Evolutionary conservation across 495 filamentous ascomycete species (phyloP), one percentile per base, ranked within the genome.

Genomic region (Talaromyces nanjingensis): DNA sequence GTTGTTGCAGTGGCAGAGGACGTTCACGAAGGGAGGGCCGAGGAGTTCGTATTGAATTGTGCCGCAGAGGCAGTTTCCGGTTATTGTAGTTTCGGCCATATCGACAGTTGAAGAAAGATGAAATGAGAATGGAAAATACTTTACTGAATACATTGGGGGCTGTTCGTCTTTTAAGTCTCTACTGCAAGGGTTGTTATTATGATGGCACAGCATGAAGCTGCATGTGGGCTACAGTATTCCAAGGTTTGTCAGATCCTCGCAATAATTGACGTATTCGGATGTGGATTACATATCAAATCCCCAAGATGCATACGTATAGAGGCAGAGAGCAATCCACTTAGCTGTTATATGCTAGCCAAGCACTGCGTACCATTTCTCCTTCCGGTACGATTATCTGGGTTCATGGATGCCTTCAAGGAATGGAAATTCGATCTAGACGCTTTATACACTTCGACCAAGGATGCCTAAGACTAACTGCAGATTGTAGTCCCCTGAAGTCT

Each of bases 1-100:
- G 20, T 60, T 66, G 3, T 64, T 60, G 59, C 67, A 69, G 45
- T 69, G 67, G 42, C 67, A 69, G 31, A 69, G 34, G 2, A 66
- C 33, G 14, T 39, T 69, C 16, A 53, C 29, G 0, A 63, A 33
- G 6, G 65, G 58, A 18, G 27, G 34, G 2, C 67, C 65, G 12
- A 62, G 45, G 3, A 69, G 20, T 62, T 64, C 58, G 25, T 69
- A 69, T 22, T 34, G 56, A n/a, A 69, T 52, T 18, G 42, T 63
- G 31, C 63, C 62, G 42, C 67, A 69, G 59, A 69, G 61, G 24
- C 67, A 69, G 25, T 56, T 64, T 6, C 67, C 67, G 6, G 45
- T 57, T 4, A 66, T 60, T 16, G 58, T 60, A 14, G 24, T n/a
- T 52, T 52, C 47, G 16, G n/a, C n/a, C 47, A 52, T 52, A 18